Percentiles rank a stretch among this genome's conserved stretches.
Evolutionary conservation across 2,329 filamentous ascomycete genomes (phyloP).

Genomic region (Colletotrichum camelliae): DNA sequence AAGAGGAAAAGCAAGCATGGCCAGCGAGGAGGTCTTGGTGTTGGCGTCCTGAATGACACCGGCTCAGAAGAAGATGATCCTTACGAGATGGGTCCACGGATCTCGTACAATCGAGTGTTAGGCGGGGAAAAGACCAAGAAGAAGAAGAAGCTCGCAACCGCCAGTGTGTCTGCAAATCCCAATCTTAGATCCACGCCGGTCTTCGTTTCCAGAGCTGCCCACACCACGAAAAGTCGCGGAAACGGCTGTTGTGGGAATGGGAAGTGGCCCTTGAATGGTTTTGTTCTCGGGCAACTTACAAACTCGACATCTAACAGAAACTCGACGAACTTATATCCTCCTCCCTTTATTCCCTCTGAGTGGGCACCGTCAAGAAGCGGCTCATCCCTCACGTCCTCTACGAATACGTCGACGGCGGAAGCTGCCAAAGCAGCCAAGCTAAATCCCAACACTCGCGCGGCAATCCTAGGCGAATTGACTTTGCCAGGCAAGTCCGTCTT

Average conservation of each 20-base stretch:
- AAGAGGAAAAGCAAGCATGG: constrained; percentile 58
- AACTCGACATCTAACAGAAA: constrained; percentile 49
- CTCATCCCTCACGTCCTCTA: not conserved
- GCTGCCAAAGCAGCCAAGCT: constrained; percentile 79
- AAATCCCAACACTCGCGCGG: constrained; percentile 78
- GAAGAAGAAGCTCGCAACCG: constrained; percentile 55
- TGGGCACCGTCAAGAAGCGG: constrained; percentile 69
- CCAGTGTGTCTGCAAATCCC: constrained; percentile 64
- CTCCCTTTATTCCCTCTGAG: constrained; percentile 71
- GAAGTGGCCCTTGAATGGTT: constrained; percentile 79
- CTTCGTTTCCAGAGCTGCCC: constrained; percentile 68
- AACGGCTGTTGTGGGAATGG: constrained; percentile 80
- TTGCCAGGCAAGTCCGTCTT: constrained; percentile 95
- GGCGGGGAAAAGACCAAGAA: constrained; percentile 84
- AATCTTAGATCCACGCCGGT: constrained; percentile 70
- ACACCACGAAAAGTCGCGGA: constrained; percentile 31
- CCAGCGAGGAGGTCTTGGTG: constrained; percentile 74
- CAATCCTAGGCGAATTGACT: constrained; percentile 72
- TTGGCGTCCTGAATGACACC: constrained; percentile 89
- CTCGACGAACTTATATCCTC: constrained; percentile 57
- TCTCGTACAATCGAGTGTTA: constrained; percentile 83
- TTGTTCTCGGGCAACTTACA: constrained; percentile 68
- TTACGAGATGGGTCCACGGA: constrained; percentile 89
- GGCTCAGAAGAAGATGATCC: constrained; percentile 96
- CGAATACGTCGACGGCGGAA: constrained; percentile 73